Evolutionary conservation across 108 stramenopile genomes (phyloP).

Genomic region (Mediolabrus comicus): DNA sequence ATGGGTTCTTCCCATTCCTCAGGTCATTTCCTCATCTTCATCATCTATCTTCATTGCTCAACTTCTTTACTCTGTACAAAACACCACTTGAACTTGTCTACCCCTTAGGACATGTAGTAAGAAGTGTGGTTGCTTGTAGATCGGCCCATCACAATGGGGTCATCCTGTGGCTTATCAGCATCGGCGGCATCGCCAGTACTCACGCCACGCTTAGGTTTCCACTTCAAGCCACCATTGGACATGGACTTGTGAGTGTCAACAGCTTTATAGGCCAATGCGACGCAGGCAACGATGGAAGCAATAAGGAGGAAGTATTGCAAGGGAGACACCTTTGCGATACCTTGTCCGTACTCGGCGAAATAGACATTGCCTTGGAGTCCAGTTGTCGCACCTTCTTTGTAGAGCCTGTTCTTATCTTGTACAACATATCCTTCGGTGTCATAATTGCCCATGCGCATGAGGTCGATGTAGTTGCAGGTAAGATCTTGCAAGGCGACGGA

Average conservation of each 20-base stretch:
- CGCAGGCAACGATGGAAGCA: conserved; percentile 14
- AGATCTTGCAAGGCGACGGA: conserved; percentile 31
- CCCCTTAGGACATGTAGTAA: conserved; percentile 32
- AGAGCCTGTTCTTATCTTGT: conserved; percentile 26
- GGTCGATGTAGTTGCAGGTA: conserved; percentile 73
- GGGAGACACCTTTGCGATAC: conserved; percentile 20
- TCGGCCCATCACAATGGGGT: conserved; percentile 13
- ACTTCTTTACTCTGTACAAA: no score
- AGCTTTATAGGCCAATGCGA: conserved; percentile 20
- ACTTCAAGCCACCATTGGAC: conserved; percentile 13
- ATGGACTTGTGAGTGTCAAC: conserved; percentile 12
- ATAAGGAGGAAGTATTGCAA: conserved; percentile 29
- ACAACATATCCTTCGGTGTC: conserved; percentile 72
- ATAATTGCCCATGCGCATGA: conserved; percentile 66
- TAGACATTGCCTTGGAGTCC: conserved; percentile 11
- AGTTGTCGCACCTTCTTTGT: not conserved
- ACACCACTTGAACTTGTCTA: no score
- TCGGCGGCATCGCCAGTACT: not conserved
- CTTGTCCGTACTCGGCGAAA: conserved; percentile 21
- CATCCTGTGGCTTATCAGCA: not conserved
- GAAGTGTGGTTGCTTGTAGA: conserved; percentile 22
- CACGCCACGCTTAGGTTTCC: conserved; percentile 34
- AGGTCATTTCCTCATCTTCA: no score
- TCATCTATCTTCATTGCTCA: not conserved
- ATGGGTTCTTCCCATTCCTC: no score